Percentiles rank a stretch among this genome's conserved stretches.
These are phyloP conservation scores for Artomyces pyxidatus DNA, from an alignment of 768 basidiomycete species.

Conservation along the genomic window DNA sequence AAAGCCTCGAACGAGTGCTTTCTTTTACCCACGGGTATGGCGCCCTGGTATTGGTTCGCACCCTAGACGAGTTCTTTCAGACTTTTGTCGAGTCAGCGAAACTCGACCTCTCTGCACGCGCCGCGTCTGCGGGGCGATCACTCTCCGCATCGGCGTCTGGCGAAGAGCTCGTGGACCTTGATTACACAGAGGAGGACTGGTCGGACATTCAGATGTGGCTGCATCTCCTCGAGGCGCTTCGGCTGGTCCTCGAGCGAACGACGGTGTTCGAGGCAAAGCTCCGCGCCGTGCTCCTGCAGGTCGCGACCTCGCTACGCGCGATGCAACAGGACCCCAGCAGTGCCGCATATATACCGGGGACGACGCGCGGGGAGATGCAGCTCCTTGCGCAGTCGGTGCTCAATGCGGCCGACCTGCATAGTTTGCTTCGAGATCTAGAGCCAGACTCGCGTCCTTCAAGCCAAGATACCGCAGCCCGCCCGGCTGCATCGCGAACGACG, in stretches of 20 bases:
- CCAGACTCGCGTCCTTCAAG: constrained; percentile 26
- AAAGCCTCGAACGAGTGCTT: constrained; percentile 65
- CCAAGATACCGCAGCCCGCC: constrained; percentile 23
- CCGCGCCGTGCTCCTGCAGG: constrained; percentile 46
- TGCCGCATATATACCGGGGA: constrained; percentile 44
- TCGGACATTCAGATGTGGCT: constrained; percentile 73
- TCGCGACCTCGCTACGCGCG: constrained; percentile 51
- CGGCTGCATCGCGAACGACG: constrained; percentile 23
- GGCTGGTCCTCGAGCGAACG: constrained; percentile 63
- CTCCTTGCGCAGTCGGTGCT: constrained; percentile 78
- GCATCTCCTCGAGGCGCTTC: constrained; percentile 76
- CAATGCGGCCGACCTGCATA: constrained; percentile 70
- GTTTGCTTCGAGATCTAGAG: constrained; percentile 48
- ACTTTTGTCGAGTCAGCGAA: constrained; percentile 64
- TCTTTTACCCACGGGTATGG: constrained; percentile 90
- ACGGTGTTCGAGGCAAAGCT: constrained; percentile 63
- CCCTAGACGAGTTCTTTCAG: constrained; percentile 64
- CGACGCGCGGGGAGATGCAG: constrained; percentile 60
- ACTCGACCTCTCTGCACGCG: constrained; percentile 34
- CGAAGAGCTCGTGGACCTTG: constrained; percentile 63
- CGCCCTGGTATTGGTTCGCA: constrained; percentile 58
- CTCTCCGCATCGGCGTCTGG: constrained; percentile 29
- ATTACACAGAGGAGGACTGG: constrained; percentile 90
- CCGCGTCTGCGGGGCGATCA: constrained; percentile 14
- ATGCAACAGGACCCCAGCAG: constrained; percentile 44